A percentile compares a stretch with the other conserved stretches of the same genome.
phyloP scores from a whole-genome alignment of 768 basidiomycete species.

The Leccinum truebloodii region DNA sequence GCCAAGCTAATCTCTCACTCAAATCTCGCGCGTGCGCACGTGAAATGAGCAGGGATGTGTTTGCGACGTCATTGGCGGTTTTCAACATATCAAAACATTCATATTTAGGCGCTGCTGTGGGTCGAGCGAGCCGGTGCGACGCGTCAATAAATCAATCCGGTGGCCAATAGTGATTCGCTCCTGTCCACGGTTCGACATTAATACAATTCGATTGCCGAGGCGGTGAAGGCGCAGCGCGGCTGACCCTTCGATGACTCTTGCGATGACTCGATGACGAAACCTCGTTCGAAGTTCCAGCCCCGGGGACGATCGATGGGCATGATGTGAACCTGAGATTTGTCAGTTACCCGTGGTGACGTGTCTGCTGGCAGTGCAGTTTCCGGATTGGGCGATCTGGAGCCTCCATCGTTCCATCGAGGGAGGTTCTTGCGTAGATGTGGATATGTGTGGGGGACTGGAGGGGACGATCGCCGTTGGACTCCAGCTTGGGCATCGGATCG shows the following conservation, averaged over 20 bases:
- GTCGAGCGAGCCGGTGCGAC: background rate
- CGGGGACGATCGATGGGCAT: background rate
- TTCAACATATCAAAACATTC: background rate
- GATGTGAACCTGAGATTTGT: background rate
- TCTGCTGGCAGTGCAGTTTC: constrained; percentile 3
- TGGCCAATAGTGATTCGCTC: background rate
- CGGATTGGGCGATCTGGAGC: constrained; percentile 1
- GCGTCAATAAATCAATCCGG: background rate
- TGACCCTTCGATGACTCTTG: background rate
- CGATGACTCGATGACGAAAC: background rate
- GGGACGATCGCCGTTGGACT: background rate
- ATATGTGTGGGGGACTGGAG: background rate
- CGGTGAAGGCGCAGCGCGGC: background rate
- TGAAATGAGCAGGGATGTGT: background rate
- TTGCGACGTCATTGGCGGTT: background rate
- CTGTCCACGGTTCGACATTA: background rate
- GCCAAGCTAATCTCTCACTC: background rate
- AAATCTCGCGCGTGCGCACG: background rate
- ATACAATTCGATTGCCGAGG: background rate
- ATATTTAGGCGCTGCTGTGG: background rate
- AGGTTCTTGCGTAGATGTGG: background rate
- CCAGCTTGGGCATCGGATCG: background rate
- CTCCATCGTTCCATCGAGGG: background rate
- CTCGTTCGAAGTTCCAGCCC: constrained; percentile 5
- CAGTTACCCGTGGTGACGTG: constrained; percentile 1